These are phyloP conservation scores for Podila verticillata DNA, from an alignment of 192 early-diverging fungal species.

Conservation along the genomic window DNA sequence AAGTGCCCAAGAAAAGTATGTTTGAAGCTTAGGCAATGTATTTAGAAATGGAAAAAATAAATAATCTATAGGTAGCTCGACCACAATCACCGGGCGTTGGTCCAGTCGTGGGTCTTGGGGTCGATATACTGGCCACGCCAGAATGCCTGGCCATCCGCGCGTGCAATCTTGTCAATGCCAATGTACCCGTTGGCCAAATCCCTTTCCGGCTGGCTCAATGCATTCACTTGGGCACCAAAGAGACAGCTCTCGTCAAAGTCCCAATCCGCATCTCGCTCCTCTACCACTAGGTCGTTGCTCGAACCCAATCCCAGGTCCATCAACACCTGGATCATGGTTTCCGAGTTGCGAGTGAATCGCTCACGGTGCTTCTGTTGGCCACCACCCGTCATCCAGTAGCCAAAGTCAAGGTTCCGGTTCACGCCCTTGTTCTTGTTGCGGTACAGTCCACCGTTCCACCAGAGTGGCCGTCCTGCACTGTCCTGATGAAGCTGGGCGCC, in stretches of 20 bases:
- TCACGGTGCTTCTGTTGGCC: constrained; percentile 36
- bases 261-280: constrained; percentile 30
- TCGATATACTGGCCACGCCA: constrained; percentile 2
- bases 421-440: constrained; percentile 56
- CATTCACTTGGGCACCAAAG: constrained; percentile 11
- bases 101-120: constrained; percentile 22
- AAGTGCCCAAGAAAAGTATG: background rate
- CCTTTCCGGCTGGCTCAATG: constrained; percentile 7
- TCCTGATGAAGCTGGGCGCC: constrained; percentile 58
- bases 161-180: constrained; percentile 31
- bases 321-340: constrained; percentile 18
- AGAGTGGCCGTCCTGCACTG: constrained; percentile 44
- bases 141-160: constrained; percentile 7
- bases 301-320: constrained; percentile 14
- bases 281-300: constrained; percentile 13
- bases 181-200: constrained; percentile 33
- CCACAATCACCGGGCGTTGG: background rate
- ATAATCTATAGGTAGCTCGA: background rate
- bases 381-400: constrained; percentile 49
- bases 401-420: constrained; percentile 50
- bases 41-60: background rate
- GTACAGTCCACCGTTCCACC: constrained; percentile 63
- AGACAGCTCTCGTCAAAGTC: constrained; percentile 39
- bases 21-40: background rate
- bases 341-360: constrained; percentile 11